Base-by-base conservation (phyloP, 768 basidiomycete genomes). In the Amyloporia xantha region DNA sequence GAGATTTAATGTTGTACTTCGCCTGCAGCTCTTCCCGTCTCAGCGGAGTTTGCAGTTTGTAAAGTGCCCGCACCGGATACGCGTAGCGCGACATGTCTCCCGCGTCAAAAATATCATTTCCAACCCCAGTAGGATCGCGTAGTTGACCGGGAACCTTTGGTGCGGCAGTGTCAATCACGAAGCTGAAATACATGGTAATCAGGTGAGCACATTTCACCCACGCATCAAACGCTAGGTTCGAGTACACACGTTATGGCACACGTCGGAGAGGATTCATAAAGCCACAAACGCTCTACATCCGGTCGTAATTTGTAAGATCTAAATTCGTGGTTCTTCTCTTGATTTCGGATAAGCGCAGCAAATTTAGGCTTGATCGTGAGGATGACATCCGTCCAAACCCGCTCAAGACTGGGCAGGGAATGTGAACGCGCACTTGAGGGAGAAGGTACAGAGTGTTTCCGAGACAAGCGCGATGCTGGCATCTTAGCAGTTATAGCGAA, bases 261-360 rank as follows among this genome's bases (percentile, higher is more conserved):
- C 10, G 50, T 55, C 0, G 62, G 62, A 0, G 62, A 58, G 2
- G 62, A 61, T 41, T 58, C 60, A 48, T 67, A 67, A 5, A 66
- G 47, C 68, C 68, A 69, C 15, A 68, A 40, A 26, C 68, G 52
- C 37, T 48, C 41, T 19, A 67, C 60, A 11, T 60, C 55, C 9
- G 55, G 52, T 44, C 62, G 51, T 27, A 68, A 41, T 47, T 63
- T 55, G 52, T 70, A 70, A 43, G 57, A 59, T 19, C 68, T 47
- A 49, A 60, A 70, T 47, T 70, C 68, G 51, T 70, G 63, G 49
- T 70, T 68, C 59, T 70, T 70, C 55, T 62, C 55, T 19, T 62
- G 55, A 38, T 52, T 48, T 11, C 51, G 58, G 27, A 70, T 70
- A 48, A 64, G 61, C 10, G 60, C 41, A 26, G 59, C 54, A 52